These are phyloP conservation scores for Globisporangium cederbergense DNA, from an alignment of 352 stramenopile genomes.

Conservation along the genomic window DNA sequence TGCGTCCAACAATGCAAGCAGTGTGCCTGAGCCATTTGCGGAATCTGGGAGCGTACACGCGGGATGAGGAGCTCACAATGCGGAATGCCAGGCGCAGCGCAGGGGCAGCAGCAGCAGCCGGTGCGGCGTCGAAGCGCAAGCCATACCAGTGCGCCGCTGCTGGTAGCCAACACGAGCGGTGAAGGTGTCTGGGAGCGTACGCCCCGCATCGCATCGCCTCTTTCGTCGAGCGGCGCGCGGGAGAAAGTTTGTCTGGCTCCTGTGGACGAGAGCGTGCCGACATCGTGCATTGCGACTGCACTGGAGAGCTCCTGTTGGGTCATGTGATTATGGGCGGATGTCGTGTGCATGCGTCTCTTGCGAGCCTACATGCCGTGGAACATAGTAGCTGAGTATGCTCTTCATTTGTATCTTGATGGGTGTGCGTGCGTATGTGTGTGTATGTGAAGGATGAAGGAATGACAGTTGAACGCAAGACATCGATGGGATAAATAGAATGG, in stretches of 20 bases:
- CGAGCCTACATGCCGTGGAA: too few species aligned
- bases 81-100: constrained; percentile 1
- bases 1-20: not conserved
- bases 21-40: not conserved
- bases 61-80: constrained; percentile 4
- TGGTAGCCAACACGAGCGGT: too few species aligned
- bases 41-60: constrained; percentile 14
- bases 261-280: not conserved
- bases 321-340: too few species aligned
- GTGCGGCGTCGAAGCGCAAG: constrained; percentile 4
- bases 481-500: constrained; percentile 1
- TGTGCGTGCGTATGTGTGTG: too few species aligned
- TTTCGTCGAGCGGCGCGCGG: not conserved
- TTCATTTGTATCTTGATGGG: too few species aligned
- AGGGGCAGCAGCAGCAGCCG: constrained; percentile 5
- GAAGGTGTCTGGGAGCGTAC: constrained; percentile 4
- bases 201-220: not conserved
- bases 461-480: not conserved
- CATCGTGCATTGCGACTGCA: not conserved
- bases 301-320: not conserved
- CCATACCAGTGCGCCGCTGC: not conserved
- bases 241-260: constrained; percentile 2
- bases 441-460: not conserved
- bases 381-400: too few species aligned
- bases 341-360: too few species aligned